A percentile compares a stretch with the other conserved stretches of the same genome.
These are phyloP conservation scores for Apiotrichum sp. DNA, from an alignment of 1,284 basidiomycete genomes.

Conservation along the genomic window DNA sequence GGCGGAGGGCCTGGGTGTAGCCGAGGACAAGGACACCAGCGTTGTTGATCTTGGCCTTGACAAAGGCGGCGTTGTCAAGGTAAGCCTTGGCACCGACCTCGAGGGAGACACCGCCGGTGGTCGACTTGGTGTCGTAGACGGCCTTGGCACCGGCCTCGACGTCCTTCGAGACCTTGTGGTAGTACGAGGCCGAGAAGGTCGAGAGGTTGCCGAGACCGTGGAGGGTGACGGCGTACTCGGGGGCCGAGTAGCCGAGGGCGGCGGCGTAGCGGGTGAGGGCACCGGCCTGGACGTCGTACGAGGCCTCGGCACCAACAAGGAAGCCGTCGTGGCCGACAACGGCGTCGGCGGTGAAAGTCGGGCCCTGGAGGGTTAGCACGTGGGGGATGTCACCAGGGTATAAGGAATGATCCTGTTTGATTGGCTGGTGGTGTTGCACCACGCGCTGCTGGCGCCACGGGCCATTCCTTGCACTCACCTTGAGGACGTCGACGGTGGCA, in stretches of 20 bases:
- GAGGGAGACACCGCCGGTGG: slow-evolving; percentile 78
- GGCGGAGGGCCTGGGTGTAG: slow-evolving; percentile 86
- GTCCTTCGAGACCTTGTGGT: slow-evolving; percentile 86
- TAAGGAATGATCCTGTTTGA: neutral
- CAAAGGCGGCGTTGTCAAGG: slow-evolving; percentile 74
- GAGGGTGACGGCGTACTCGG: slow-evolving; percentile 92
- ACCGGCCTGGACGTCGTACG: slow-evolving; percentile 94
- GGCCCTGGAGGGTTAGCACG: slow-evolving; percentile 58
- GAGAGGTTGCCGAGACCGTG: slow-evolving; percentile 94
- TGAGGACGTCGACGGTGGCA: slow-evolving; percentile 88
- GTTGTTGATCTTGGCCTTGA: slow-evolving; percentile 99
- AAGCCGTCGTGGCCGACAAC: slow-evolving; percentile 96
- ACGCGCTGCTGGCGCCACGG: too few relatives aligned
- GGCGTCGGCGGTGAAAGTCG: slow-evolving; percentile 91
- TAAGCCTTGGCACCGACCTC: slow-evolving; percentile 93
- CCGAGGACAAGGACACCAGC: slow-evolving; percentile 80
- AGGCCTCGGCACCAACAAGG: slow-evolving; percentile 91
- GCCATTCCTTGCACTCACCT: slow-evolving; percentile 54
- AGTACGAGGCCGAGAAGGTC: slow-evolving; percentile 93
- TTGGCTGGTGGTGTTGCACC: neutral
- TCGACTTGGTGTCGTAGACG: slow-evolving; percentile 89
- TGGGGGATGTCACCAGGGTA: slow-evolving; percentile 6
- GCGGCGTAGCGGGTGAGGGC: slow-evolving; percentile 87
- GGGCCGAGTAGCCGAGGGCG: slow-evolving; percentile 78
- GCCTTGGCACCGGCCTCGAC: slow-evolving; percentile 98